Percentiles rank a stretch among this genome's conserved stretches.
Conservation (phyloP, 2,329 filamentous ascomycete genomes). For the Drechslerella coelobrocha region DNA sequence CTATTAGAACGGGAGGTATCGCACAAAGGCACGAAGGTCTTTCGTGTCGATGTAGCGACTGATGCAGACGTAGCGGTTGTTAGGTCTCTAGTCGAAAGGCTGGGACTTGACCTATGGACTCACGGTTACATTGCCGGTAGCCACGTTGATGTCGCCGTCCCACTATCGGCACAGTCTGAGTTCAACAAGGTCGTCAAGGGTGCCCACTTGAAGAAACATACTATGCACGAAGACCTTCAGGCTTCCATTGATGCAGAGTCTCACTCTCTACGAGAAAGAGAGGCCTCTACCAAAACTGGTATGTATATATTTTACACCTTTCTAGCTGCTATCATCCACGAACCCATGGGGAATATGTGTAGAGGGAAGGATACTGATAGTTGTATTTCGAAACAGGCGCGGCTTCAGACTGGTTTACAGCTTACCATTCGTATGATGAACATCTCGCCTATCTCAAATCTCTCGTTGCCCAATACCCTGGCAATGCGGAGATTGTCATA, state of each 20-base stretch:
- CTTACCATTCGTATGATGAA: conserved; percentile 65
- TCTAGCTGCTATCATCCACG: conserved; percentile 58
- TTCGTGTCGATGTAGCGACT: conserved; percentile 57
- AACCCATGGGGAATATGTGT: conserved; percentile 59
- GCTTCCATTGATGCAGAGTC: conserved; percentile 59
- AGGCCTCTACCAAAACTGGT: not conserved
- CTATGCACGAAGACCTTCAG: conserved; percentile 61
- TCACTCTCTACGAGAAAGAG: not conserved
- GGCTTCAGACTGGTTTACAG: conserved; percentile 61
- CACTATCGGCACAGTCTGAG: conserved; percentile 57
- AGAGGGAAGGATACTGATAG: conserved; percentile 14
- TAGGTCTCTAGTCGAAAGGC: conserved; percentile 56
- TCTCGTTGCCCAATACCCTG: conserved; percentile 61
- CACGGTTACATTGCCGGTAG: conserved; percentile 54
- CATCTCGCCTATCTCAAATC: conserved; percentile 63
- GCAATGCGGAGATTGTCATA: conserved; percentile 63
- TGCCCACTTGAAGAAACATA: conserved; percentile 56
- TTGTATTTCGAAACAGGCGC: conserved; percentile 11
- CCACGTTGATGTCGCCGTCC: conserved; percentile 60
- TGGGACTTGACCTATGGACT: conserved; percentile 58
- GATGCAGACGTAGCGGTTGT: conserved; percentile 55
- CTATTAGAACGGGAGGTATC: conserved; percentile 53
- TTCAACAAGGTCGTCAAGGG: conserved; percentile 58
- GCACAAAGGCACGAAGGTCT: conserved; percentile 60
- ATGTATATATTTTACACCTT: not conserved